Percentiles rank a stretch among this genome's conserved stretches.
These are phyloP conservation scores for Teratosphaeria nubilosa DNA, from an alignment of 2,329 filamentous ascomycete species.

Conservation along the genomic window DNA sequence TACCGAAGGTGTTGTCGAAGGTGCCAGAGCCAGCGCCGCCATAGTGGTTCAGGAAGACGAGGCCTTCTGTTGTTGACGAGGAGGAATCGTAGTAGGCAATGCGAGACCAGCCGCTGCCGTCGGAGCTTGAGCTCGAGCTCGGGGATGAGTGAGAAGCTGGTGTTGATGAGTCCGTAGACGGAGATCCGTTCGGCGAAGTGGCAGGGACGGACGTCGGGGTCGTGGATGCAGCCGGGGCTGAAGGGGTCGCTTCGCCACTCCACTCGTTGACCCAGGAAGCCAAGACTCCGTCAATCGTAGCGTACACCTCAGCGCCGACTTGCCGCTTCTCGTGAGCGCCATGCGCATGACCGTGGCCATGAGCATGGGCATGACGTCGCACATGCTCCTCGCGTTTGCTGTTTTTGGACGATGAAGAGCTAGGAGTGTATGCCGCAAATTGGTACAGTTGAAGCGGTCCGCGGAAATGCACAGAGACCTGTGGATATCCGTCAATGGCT, in stretches of 20 bases:
- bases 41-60: conserved; percentile 50
- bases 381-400: conserved; percentile 14
- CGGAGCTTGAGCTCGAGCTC: conserved; percentile 4
- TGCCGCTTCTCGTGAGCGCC: conserved; percentile 33
- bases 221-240: not conserved
- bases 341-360: conserved; percentile 37
- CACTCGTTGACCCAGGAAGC: conserved; percentile 52
- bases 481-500: not conserved
- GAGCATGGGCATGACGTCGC: conserved; percentile 29
- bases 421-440: conserved; percentile 56
- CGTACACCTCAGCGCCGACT: conserved; percentile 42
- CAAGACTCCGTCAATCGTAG: conserved; percentile 48
- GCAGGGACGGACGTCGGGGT: not conserved
- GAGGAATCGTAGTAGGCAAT: conserved; percentile 27
- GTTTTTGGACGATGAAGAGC: conserved; percentile 29
- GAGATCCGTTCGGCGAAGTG: not conserved
- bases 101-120: conserved; percentile 21
- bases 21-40: conserved; percentile 47
- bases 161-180: conserved; percentile 2
- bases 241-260: conserved; percentile 24
- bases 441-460: conserved; percentile 59
- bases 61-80: conserved; percentile 36
- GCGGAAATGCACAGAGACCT: conserved; percentile 65
- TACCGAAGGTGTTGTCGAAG: conserved; percentile 45
- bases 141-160: conserved; percentile 5